phyloP scores from a whole-genome alignment of 1,284 basidiomycete species.

The Malassezia pachydermatis region DNA sequence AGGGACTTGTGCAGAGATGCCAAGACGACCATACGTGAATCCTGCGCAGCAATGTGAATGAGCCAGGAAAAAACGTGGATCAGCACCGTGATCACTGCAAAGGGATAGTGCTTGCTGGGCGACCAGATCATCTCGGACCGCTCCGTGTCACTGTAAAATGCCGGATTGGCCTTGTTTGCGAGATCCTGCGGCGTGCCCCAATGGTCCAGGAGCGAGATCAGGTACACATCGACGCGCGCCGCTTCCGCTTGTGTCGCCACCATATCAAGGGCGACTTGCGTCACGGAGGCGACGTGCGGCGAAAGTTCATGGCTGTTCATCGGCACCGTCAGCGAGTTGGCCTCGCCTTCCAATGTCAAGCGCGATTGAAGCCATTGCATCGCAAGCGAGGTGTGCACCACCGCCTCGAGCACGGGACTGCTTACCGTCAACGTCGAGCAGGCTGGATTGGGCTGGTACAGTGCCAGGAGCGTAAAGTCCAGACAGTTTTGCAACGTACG shows the following conservation, averaged over 20 bases:
- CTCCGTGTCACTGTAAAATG: too few relatives aligned
- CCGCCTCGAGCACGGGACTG: constrained; percentile 9
- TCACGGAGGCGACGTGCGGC: constrained; percentile 6
- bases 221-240: constrained; percentile 14
- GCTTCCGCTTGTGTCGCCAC: constrained; percentile 5
- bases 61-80: constrained; percentile 15
- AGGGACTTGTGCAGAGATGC: background rate
- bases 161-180: too few relatives aligned
- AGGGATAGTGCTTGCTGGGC: constrained; percentile 6
- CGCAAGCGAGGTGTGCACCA: constrained; percentile 10
- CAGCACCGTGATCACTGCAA: constrained; percentile 12
- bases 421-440: constrained; percentile 6
- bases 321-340: constrained; percentile 4
- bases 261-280: constrained; percentile 10
- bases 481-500: constrained; percentile 17
- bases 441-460: background rate
- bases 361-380: constrained; percentile 12
- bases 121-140: constrained; percentile 4
- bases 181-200: too few relatives aligned
- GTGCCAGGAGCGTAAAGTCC: constrained; percentile 11
- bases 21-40: constrained; percentile 4
- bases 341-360: background rate
- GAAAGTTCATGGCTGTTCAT: background rate
- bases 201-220: constrained; percentile 3
- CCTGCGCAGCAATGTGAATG: constrained; percentile 8